These are phyloP conservation scores for Haemoproteus tartakovskyi DNA, from an alignment of 169 alveolate genomes.

Conservation along the genomic window DNA sequence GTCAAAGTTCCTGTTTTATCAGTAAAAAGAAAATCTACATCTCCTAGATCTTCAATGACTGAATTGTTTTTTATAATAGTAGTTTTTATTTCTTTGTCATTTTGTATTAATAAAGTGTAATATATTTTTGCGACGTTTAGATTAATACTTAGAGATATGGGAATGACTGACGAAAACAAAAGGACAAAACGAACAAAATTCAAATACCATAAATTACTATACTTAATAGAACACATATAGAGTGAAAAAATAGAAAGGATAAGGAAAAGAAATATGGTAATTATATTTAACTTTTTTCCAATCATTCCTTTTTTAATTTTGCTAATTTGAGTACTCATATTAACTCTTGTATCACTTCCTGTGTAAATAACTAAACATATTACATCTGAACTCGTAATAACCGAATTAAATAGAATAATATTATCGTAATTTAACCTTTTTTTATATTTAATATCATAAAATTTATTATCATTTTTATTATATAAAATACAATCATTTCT, in stretches of 20 bases:
- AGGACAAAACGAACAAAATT: conserved; percentile 87
- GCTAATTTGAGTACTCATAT: conserved; percentile 81
- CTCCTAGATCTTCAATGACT: conserved; percentile 94
- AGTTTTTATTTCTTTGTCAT: conserved; percentile 90
- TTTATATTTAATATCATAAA: conserved; percentile 31
- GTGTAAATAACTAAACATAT: conserved; percentile 90
- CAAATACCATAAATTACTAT: conserved; percentile 62
- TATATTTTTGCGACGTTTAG: conserved; percentile 94
- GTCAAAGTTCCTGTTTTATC: conserved; percentile 99
- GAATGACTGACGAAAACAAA: conserved; percentile 93
- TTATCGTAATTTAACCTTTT: conserved; percentile 78
- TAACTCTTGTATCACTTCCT: conserved; percentile 85
- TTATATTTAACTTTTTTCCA: conserved; percentile 87
- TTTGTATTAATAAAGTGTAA: conserved; percentile 84
- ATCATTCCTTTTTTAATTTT: conserved; percentile 88
- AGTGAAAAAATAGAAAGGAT: conserved; percentile 76
- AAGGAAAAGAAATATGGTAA: conserved; percentile 85
- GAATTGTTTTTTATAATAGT: conserved; percentile 89
- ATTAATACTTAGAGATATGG: conserved; percentile 95
- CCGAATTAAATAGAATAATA: conserved; percentile 92
- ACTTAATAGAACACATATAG: conserved; percentile 59
- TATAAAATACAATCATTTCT: conserved; percentile 5
- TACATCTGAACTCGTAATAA: conserved; percentile 89
- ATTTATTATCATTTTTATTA: conserved; percentile 47
- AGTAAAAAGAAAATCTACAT: conserved; percentile 91